phyloP scores from a whole-genome alignment of 2,329 filamentous ascomycete genomes.

The Trichoderma sp. region DNA sequence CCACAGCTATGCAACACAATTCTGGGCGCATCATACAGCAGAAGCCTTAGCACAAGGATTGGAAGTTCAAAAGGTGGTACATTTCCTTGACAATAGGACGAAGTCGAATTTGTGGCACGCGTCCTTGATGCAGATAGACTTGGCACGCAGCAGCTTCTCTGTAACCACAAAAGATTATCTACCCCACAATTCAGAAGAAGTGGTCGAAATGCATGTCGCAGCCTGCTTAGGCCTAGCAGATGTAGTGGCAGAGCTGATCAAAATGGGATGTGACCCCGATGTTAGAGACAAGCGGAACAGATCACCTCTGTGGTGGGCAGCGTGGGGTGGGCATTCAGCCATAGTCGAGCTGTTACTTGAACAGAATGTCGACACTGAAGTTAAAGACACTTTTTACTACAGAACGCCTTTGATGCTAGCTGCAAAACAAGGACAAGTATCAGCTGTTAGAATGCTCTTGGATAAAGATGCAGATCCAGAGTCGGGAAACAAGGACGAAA shows the following conservation, averaged over 20 bases:
- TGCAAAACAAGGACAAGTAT: accelerated
- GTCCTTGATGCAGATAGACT: not conserved
- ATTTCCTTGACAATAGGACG: not conserved
- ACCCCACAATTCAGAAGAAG: slow-evolving; percentile 17
- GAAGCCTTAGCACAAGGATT: not conserved
- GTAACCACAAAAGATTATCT: slow-evolving; percentile 28
- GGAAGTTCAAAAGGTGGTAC: not conserved
- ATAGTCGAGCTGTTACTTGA: not conserved
- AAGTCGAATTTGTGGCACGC: not conserved
- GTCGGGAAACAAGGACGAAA: not conserved
- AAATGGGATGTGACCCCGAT: not conserved
- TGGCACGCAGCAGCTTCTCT: not conserved
- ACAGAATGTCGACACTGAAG: not conserved
- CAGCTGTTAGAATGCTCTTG: not conserved
- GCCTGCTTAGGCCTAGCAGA: not conserved
- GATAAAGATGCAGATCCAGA: not conserved
- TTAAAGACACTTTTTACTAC: not conserved
- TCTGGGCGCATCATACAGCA: not conserved
- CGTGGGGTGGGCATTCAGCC: accelerated
- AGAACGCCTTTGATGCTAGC: not conserved
- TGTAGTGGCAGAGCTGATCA: not conserved
- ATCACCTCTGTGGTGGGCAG: not conserved
- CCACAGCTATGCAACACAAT: not conserved
- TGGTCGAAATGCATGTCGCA: not conserved
- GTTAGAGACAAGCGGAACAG: not conserved